Evolutionary conservation across 108 stramenopile species (phyloP).

Genomic region (Schizochytrium sp.): DNA sequence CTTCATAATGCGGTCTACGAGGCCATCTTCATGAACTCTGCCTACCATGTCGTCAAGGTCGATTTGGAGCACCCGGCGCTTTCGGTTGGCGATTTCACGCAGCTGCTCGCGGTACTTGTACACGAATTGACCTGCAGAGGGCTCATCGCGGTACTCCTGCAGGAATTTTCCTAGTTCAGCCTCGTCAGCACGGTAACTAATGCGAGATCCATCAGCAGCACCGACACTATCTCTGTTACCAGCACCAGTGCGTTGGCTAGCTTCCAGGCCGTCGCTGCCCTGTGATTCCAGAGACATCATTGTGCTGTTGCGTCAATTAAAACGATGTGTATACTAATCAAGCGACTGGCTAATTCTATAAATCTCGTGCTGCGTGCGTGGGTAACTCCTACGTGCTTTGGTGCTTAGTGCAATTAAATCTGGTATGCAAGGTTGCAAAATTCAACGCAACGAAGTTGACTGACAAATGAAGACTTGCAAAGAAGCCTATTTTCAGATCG

Average conservation of each 20-base stretch:
- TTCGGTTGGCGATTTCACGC: slow-evolving; percentile 53
- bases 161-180: not conserved
- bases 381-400: not conserved
- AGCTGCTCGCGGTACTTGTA: slow-evolving; percentile 53
- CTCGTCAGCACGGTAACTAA: slow-evolving; percentile 3
- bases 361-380: not conserved
- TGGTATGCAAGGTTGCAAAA: too few relatives aligned
- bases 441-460: too few relatives aligned
- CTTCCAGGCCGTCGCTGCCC: too few relatives aligned
- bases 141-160: not conserved
- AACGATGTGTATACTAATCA: too few relatives aligned
- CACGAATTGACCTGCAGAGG: not conserved
- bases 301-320: too few relatives aligned
- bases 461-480: too few relatives aligned
- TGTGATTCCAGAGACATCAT: too few relatives aligned
- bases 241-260: not conserved
- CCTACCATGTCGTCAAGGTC: slow-evolving; percentile 44
- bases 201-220: not conserved
- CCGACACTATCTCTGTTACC: not conserved
- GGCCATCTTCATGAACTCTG: not conserved
- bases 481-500: too few relatives aligned
- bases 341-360: too few relatives aligned
- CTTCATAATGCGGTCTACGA: slow-evolving; percentile 34
- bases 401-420: too few relatives aligned
- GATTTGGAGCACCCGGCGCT: slow-evolving; percentile 18